These are phyloP conservation scores for Earliella scabrosa DNA, from an alignment of 1,284 basidiomycete genomes.

Conservation along the genomic window DNA sequence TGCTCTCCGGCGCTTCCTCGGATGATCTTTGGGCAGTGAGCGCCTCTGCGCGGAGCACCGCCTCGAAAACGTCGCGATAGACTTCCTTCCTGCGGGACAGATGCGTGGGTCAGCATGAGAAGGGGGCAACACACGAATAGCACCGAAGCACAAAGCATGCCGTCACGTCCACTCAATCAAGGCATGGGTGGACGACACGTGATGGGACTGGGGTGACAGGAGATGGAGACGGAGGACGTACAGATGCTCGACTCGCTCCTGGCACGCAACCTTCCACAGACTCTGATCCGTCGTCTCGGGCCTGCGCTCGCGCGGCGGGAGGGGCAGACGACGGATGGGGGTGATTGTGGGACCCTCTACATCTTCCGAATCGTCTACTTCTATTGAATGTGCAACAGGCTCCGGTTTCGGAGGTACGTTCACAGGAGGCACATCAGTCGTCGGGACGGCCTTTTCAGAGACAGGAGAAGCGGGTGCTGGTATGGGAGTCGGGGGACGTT, in stretches of 20 bases:
- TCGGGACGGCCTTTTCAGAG: neutral
- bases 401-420: neutral
- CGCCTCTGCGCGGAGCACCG: constrained; percentile 21
- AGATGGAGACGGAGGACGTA: neutral
- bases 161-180: neutral
- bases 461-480: neutral
- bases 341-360: constrained; percentile 3
- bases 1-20: neutral
- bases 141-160: neutral
- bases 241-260: constrained; percentile 23
- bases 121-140: neutral
- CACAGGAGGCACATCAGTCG: neutral
- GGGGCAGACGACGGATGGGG: constrained; percentile 1
- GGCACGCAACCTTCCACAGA: constrained; percentile 22
- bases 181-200: neutral
- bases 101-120: neutral
- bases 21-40: neutral
- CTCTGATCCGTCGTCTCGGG: constrained; percentile 12
- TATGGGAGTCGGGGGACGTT: constrained; percentile 3
- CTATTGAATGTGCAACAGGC: neutral
- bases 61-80: constrained; percentile 13
- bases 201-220: neutral
- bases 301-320: constrained; percentile 1
- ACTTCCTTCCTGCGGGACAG: constrained; percentile 9
- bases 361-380: neutral